A percentile compares a stretch with the other conserved stretches of the same genome.
These are phyloP conservation scores for Aspergillus pseudotamarii DNA, from an alignment of 2,329 filamentous ascomycete genomes.

Conservation along the genomic window DNA sequence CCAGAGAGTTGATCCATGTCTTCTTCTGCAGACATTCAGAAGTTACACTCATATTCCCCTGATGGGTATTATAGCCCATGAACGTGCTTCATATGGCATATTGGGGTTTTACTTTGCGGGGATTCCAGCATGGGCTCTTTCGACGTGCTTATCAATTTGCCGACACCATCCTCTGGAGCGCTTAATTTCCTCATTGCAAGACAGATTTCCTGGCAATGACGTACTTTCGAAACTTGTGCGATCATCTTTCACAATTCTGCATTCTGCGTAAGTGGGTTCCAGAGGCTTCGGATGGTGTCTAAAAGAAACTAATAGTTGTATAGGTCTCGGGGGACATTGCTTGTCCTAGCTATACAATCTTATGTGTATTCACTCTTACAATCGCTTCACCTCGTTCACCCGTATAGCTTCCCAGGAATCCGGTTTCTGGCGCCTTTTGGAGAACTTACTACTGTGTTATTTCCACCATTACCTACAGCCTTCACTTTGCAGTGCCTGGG, in stretches of 20 bases:
- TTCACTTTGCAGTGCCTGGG: conserved; percentile 32
- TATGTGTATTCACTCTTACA: conserved; percentile 49
- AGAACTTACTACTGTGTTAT: conserved; percentile 35
- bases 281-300: background rate
- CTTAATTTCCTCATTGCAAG: conserved; percentile 32
- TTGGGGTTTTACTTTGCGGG: conserved; percentile 45
- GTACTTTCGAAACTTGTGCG: conserved; percentile 29
- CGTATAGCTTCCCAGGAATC: conserved; percentile 34
- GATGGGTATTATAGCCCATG: conserved; percentile 39
- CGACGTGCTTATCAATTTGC: conserved; percentile 40
- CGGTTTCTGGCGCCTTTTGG: conserved; percentile 42
- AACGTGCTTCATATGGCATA: conserved; percentile 37
- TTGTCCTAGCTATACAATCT: conserved; percentile 43
- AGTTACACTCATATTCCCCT: conserved; percentile 42
- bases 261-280: conserved; percentile 31
- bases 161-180: conserved; percentile 43
- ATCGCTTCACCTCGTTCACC: conserved; percentile 43
- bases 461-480: conserved; percentile 32
- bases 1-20: conserved; percentile 6
- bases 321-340: conserved; percentile 39
- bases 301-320: conserved; percentile 4
- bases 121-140: conserved; percentile 43
- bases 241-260: conserved; percentile 30
- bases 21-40: conserved; percentile 38
- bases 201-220: conserved; percentile 29